Conservation (phyloP, 2,329 filamentous ascomycete genomes). For the Fusarium succisae region DNA sequence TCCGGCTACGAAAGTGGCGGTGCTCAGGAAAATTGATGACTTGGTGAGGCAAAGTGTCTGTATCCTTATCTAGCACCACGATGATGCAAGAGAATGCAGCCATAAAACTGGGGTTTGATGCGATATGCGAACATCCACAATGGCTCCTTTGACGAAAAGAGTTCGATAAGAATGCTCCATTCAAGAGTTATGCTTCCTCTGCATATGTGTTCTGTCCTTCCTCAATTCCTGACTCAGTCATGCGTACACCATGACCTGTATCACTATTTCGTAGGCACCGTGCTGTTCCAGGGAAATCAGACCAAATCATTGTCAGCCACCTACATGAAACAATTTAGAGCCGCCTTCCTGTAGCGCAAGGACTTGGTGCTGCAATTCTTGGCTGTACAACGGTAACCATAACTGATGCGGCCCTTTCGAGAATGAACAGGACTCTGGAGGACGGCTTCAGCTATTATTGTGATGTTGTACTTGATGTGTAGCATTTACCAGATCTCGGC, state of each 20-base stretch:
- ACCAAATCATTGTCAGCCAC: rapidly evolving
- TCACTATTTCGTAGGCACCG: too few species aligned
- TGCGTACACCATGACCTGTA: not conserved
- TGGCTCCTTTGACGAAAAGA: not conserved
- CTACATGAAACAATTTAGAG: not conserved
- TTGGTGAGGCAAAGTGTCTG: not conserved
- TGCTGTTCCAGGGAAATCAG: rapidly evolving
- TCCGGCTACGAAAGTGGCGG: not conserved
- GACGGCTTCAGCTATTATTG: too few species aligned
- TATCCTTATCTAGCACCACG: not conserved
- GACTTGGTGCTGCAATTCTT: not conserved
- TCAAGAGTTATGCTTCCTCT: not conserved
- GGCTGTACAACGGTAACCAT: too few species aligned
- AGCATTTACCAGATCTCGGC: too few species aligned
- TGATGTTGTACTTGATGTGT: not conserved
- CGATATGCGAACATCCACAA: too few species aligned
- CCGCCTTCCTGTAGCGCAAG: not conserved
- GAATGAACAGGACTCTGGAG: not conserved
- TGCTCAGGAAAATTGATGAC: not conserved
- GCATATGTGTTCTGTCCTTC: not conserved
- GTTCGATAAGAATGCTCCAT: not conserved
- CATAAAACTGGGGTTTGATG: not conserved
- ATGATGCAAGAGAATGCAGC: not conserved
- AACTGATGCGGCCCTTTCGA: not conserved
- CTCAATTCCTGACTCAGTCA: not conserved